These are phyloP conservation scores for Camelina neglecta DNA, from an alignment of 345 rosid species.

Conservation along the genomic window DNA sequence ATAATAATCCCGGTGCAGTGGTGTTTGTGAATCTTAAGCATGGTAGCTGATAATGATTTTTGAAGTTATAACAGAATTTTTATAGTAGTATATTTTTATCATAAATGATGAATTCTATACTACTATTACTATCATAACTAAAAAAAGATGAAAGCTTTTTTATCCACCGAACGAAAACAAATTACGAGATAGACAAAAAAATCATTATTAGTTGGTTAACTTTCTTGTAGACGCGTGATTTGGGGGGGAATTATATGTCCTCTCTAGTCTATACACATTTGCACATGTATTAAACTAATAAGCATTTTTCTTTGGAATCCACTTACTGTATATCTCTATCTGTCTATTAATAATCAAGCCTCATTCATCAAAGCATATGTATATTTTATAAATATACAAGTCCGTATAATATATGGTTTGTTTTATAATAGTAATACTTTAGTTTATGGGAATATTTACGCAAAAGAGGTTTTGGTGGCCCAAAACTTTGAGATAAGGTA, in stretches of 20 bases:
- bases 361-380: too few species aligned
- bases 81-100: not conserved
- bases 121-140: not conserved
- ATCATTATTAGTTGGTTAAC: constrained; percentile 24
- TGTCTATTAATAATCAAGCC: not conserved
- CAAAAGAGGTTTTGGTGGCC: too few species aligned
- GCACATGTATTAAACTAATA: constrained; percentile 17
- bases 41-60: constrained; percentile 1
- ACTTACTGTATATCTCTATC: not conserved
- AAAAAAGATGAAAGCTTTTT: not conserved
- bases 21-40: not conserved
- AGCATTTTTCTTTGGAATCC: constrained; percentile 28
- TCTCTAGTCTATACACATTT: constrained; percentile 25
- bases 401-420: not conserved
- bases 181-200: not conserved
- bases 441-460: too few species aligned
- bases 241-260: constrained; percentile 29
- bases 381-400: not conserved
- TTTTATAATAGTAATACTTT: not conserved
- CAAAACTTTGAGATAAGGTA: too few species aligned
- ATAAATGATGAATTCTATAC: constrained; percentile 15
- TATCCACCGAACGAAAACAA: not conserved
- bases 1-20: not conserved
- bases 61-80: constrained; percentile 1
- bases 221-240: constrained; percentile 40